phyloP scores from a whole-genome alignment of 2,329 filamentous ascomycete species.

The Chaetomium sp. region DNA sequence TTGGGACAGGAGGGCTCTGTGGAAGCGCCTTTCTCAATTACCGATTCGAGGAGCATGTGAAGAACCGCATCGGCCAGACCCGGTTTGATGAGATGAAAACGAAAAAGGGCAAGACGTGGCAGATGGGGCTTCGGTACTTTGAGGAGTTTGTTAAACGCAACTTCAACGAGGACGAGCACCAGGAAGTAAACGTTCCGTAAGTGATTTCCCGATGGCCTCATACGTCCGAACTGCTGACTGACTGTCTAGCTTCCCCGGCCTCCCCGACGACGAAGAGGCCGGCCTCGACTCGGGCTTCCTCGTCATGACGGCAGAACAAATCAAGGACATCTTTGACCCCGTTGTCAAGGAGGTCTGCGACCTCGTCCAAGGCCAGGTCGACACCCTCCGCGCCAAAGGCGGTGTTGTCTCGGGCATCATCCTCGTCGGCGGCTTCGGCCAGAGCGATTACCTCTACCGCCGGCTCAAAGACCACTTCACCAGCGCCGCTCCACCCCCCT shows the following conservation, averaged over 20 bases:
- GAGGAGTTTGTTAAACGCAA: slow-evolving; percentile 85
- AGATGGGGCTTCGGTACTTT: slow-evolving; percentile 76
- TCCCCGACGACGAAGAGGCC: slow-evolving; percentile 74
- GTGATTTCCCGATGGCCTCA: slow-evolving; percentile 35
- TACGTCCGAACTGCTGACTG: neutral
- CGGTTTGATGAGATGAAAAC: slow-evolving; percentile 74
- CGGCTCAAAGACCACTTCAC: slow-evolving; percentile 70
- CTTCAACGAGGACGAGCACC: slow-evolving; percentile 76
- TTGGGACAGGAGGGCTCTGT: slow-evolving; percentile 76
- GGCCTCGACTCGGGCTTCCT: slow-evolving; percentile 77
- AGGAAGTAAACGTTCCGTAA: slow-evolving; percentile 75
- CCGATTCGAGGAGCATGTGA: slow-evolving; percentile 76
- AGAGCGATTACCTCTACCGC: slow-evolving; percentile 75
- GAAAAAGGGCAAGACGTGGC: slow-evolving; percentile 79
- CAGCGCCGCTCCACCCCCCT: slow-evolving; percentile 59
- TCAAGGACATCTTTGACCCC: slow-evolving; percentile 75
- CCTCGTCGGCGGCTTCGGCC: slow-evolving; percentile 78
- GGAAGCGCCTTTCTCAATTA: slow-evolving; percentile 81
- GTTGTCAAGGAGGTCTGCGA: slow-evolving; percentile 72
- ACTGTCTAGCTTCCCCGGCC: slow-evolving; percentile 63
- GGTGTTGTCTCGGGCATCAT: slow-evolving; percentile 73
- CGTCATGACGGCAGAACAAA: slow-evolving; percentile 67
- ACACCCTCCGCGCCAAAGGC: slow-evolving; percentile 61
- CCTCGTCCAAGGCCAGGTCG: slow-evolving; percentile 68
- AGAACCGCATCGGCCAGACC: slow-evolving; percentile 64